A percentile compares a stretch with the other conserved stretches of the same genome.
Conservation (phyloP, 345 rosid species). For the Eucalyptus caleyi region DNA sequence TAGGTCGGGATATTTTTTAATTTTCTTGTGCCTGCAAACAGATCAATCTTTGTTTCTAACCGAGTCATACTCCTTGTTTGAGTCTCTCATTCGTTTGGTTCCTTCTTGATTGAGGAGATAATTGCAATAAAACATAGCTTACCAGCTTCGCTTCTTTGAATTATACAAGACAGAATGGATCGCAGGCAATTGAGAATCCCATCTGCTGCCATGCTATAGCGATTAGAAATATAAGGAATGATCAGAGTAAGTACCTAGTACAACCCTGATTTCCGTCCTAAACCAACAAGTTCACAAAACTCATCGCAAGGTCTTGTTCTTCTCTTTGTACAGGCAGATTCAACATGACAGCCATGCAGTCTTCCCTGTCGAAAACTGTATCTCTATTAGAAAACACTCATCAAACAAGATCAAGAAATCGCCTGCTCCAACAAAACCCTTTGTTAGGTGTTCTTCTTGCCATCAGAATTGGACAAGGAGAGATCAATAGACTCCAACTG, state of each 20-base stretch:
- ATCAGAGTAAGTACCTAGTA: neutral
- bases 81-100: neutral
- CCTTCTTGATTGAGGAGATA: neutral
- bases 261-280: neutral
- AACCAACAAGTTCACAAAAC: neutral
- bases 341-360: neutral
- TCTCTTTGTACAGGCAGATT: neutral
- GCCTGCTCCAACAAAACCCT: neutral
- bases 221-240: neutral
- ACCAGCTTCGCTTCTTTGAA: neutral
- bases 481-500: conserved; percentile 52
- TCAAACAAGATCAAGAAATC: neutral
- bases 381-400: neutral
- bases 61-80: neutral
- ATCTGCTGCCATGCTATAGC: neutral
- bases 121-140: neutral
- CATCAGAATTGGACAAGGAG: conserved; percentile 14
- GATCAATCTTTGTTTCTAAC: neutral
- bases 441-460: conserved; percentile 31
- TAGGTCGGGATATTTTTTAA: neutral
- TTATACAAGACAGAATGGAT: neutral
- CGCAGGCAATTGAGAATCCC: neutral
- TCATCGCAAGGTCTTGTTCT: neutral
- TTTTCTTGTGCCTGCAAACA: neutral
- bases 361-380: neutral